Conservation (phyloP, 192 early-diverging fungal species). For the Glomus cerebriforme region DNA sequence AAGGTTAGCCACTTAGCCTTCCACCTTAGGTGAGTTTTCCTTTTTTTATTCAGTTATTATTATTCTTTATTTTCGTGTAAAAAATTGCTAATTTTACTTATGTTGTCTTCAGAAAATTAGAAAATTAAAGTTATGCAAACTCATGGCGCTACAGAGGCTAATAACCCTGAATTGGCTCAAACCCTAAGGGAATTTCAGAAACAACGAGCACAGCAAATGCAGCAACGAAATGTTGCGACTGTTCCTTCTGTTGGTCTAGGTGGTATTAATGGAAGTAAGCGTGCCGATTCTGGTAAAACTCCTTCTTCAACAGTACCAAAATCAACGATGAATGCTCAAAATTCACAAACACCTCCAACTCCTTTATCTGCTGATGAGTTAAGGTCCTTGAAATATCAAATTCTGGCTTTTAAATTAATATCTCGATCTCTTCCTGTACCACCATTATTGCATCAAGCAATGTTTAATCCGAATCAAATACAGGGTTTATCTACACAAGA, state of each 20-base stretch:
- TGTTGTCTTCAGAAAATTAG: neutral
- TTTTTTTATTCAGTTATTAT: no score
- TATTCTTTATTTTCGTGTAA: no score
- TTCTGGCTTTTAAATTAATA: constrained; percentile 82
- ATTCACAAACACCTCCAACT: constrained; percentile 20
- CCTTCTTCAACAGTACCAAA: constrained; percentile 39
- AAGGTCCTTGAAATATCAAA: constrained; percentile 74
- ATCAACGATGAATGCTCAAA: constrained; percentile 29
- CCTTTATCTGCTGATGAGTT: constrained; percentile 66
- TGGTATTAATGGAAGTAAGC: neutral
- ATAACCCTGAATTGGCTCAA: constrained; percentile 72
- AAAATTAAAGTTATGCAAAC: no score
- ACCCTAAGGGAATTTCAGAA: constrained; percentile 60
- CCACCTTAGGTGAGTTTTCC: no score
- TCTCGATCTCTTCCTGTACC: constrained; percentile 81
- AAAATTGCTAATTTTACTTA: neutral
- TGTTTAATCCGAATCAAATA: constrained; percentile 57
- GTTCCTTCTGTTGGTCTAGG: neutral
- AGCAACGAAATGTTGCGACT: constrained; percentile 32
- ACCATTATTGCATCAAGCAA: constrained; percentile 64
- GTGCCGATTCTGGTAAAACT: neutral
- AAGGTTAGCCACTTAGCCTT: no score
- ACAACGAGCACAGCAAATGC: constrained; percentile 47
- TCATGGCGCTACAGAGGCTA: constrained; percentile 76
- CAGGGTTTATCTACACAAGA: constrained; percentile 45